A percentile compares a stretch with the other conserved stretches of the same genome.
Evolutionary conservation across 2,329 filamentous ascomycete genomes (phyloP).

Genomic region (Claviceps maximensis): DNA sequence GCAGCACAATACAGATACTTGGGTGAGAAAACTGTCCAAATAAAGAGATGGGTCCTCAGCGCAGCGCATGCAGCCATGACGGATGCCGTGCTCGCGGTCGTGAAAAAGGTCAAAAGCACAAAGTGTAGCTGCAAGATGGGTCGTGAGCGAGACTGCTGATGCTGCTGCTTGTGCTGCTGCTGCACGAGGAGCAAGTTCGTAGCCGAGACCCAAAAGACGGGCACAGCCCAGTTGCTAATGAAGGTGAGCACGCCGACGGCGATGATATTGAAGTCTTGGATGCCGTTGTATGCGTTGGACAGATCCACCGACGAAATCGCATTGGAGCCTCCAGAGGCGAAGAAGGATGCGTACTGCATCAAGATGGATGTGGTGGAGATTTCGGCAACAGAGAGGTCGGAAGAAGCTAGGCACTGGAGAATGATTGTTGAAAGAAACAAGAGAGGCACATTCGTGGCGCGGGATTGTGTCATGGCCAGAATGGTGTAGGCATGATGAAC

Average conservation of each 20-base stretch:
- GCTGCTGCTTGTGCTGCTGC: conserved; percentile 12
- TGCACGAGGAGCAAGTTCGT: conserved; percentile 45
- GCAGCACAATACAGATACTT: conserved; percentile 90
- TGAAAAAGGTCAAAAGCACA: conserved; percentile 56
- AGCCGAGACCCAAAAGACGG: conserved; percentile 73
- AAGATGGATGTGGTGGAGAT: conserved; percentile 60
- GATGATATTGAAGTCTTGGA: conserved; percentile 66
- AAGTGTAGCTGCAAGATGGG: conserved; percentile 38
- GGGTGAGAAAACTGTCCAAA: conserved; percentile 97
- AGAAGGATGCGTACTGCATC: conserved; percentile 73
- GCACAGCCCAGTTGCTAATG: conserved; percentile 78
- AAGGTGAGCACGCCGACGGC: conserved; percentile 77
- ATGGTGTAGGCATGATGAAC: conserved; percentile 62
- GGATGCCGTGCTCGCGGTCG: conserved; percentile 48
- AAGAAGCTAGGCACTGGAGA: conserved; percentile 33
- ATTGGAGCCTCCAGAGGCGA: conserved; percentile 81
- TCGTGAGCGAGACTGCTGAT: conserved; percentile 11
- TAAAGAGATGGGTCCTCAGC: conserved; percentile 80
- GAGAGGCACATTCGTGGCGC: conserved; percentile 72
- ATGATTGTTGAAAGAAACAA: conserved; percentile 61
- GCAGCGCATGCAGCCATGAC: conserved; percentile 84
- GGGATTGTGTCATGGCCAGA: conserved; percentile 76
- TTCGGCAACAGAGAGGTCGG: conserved; percentile 39
- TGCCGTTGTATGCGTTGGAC: conserved; percentile 88
- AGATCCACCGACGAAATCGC: conserved; percentile 93